Evolutionary conservation across 352 stramenopile genomes (phyloP).

Genomic region (Phytophthora gonapodyides): DNA sequence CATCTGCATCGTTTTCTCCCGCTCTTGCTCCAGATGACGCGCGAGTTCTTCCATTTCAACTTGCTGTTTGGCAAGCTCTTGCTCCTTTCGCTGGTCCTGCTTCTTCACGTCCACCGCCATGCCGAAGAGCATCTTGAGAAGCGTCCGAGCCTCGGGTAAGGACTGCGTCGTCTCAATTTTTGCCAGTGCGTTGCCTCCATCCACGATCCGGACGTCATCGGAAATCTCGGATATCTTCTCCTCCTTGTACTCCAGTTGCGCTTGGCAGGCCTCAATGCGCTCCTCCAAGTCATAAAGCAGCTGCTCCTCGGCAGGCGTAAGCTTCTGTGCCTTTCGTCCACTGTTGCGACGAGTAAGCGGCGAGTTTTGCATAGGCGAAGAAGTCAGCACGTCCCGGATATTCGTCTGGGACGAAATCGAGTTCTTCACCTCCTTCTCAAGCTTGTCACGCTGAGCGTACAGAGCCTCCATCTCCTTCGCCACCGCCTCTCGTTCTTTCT

Average conservation of each 20-base stretch:
- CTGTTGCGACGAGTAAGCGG: constrained; percentile 51
- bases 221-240: constrained; percentile 87
- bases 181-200: constrained; percentile 54
- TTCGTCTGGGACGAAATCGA: constrained; percentile 63
- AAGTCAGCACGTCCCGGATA: constrained; percentile 81
- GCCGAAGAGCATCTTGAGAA: constrained; percentile 85
- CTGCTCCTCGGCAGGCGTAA: constrained; percentile 84
- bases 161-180: constrained; percentile 88
- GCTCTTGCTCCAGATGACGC: constrained; percentile 68
- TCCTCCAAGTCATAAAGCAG: constrained; percentile 85
- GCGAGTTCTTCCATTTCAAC: constrained; percentile 72
- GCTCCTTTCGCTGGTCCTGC: constrained; percentile 81
- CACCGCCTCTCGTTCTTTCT: constrained; percentile 74
- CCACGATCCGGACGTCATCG: constrained; percentile 48
- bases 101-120: constrained; percentile 91
- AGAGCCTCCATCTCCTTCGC: constrained; percentile 84
- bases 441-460: constrained; percentile 71
- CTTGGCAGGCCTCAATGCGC: constrained; percentile 85
- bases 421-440: constrained; percentile 71
- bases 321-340: constrained; percentile 45
- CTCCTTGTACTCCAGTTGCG: constrained; percentile 89
- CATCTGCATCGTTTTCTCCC: constrained; percentile 74
- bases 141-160: constrained; percentile 75
- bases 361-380: constrained; percentile 62
- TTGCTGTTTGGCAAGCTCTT: constrained; percentile 74